These are phyloP conservation scores for Ganoderma meredithae DNA, from an alignment of 1,284 basidiomycete genomes.

Conservation along the genomic window DNA sequence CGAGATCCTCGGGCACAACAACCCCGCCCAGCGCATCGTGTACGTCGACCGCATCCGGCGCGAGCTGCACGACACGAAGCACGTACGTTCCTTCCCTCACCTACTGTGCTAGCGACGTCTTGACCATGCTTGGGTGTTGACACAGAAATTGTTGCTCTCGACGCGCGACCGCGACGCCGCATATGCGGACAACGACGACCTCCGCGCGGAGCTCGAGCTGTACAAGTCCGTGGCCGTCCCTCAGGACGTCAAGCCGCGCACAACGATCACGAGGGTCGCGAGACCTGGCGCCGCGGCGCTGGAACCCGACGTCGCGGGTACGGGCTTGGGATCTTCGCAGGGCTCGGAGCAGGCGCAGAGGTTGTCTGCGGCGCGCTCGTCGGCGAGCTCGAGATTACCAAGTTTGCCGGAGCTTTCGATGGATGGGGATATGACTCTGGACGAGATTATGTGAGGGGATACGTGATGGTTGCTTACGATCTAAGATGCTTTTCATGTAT, in stretches of 20 bases:
- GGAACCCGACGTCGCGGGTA: conserved; percentile 47
- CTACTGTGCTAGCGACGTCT: not conserved
- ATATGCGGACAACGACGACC: conserved; percentile 54
- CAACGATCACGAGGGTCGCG: conserved; percentile 65
- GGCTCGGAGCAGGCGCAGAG: conserved; percentile 9
- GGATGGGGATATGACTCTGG: conserved; percentile 60
- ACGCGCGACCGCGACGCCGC: conserved; percentile 63
- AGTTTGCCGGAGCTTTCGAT: conserved; percentile 32
- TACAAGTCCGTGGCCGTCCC: conserved; percentile 75
- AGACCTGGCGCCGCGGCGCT: conserved; percentile 61
- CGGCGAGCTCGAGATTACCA: conserved; percentile 13
- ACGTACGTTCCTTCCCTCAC: conserved; percentile 50
- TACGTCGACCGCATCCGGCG: conserved; percentile 77
- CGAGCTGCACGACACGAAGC: conserved; percentile 75
- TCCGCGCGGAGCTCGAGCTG: conserved; percentile 68
- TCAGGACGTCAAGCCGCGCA: conserved; percentile 64
- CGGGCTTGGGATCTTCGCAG: conserved; percentile 17
- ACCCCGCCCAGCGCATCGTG: conserved; percentile 76
- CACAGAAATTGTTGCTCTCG: conserved; percentile 62
- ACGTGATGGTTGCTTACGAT: not conserved
- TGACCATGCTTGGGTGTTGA: not conserved
- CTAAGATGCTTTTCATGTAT: not conserved
- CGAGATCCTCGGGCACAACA: conserved; percentile 76
- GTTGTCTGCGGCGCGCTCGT: conserved; percentile 8
- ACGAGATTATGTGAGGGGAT: conserved; percentile 54